phyloP scores from a whole-genome alignment of 768 basidiomycete species.

The Lactarius akahatsu region DNA sequence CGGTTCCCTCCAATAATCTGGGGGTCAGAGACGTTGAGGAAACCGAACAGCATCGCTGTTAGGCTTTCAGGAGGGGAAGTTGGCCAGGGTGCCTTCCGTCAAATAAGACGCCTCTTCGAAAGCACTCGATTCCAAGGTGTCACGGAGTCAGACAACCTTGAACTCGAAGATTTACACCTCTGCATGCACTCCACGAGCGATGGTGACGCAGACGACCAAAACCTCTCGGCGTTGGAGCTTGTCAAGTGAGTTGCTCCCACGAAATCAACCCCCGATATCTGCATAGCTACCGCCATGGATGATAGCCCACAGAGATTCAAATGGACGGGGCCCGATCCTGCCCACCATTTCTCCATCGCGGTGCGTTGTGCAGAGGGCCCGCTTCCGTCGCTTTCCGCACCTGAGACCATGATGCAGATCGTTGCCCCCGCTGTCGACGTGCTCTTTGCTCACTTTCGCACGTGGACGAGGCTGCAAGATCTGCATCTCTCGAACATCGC shows the following conservation, averaged over 20 bases:
- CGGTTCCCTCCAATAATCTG: conserved; percentile 17
- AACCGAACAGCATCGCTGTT: conserved; percentile 19
- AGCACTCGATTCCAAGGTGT: conserved; percentile 13
- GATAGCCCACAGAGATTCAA: conserved; percentile 47
- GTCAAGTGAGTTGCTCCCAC: conserved; percentile 39
- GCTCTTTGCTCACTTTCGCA: conserved; percentile 43
- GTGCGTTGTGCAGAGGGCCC: conserved; percentile 39
- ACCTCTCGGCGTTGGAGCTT: conserved; percentile 35
- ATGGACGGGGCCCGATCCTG: conserved; percentile 63
- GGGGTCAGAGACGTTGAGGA: conserved; percentile 16
- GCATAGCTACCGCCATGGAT: conserved; percentile 4
- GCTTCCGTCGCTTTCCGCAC: neutral
- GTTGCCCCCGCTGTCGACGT: conserved; percentile 42
- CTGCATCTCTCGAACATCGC: conserved; percentile 50
- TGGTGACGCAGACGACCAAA: conserved; percentile 35
- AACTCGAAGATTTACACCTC: conserved; percentile 38
- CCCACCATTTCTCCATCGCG: conserved; percentile 61
- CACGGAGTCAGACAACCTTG: conserved; percentile 4
- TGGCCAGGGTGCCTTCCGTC: conserved; percentile 24
- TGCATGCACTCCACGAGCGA: conserved; percentile 42
- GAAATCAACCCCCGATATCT: neutral
- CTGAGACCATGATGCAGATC: conserved; percentile 37
- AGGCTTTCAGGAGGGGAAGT: conserved; percentile 27
- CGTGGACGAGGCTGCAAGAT: conserved; percentile 46
- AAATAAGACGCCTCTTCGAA: conserved; percentile 18